Evolutionary conservation across 805 yeast species (phyloP).

Genomic region (Sugiyamaella floridensis): DNA sequence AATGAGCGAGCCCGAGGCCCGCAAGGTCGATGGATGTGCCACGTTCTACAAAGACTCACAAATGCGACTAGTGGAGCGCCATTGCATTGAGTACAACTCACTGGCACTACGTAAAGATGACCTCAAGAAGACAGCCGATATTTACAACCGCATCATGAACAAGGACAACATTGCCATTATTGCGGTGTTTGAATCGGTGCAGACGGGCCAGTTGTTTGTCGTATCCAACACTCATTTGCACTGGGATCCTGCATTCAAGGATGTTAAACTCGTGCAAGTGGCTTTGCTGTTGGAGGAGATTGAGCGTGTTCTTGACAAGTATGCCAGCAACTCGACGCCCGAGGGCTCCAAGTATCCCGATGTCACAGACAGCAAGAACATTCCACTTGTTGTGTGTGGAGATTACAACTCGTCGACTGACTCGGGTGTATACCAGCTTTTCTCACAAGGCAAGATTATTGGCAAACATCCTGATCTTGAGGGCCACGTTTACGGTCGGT

Average conservation of each 20-base stretch:
- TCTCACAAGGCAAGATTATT: constrained; percentile 73
- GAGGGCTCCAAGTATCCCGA: constrained; percentile 31
- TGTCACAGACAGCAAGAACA: constrained; percentile 42
- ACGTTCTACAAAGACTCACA: constrained; percentile 67
- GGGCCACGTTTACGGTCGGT: constrained; percentile 83
- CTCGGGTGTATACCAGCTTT: constrained; percentile 87
- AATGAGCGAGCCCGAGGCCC: constrained; percentile 68
- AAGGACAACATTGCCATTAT: constrained; percentile 89
- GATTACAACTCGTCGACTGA: constrained; percentile 85
- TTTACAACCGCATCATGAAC: constrained; percentile 91
- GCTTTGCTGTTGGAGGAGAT: constrained; percentile 87
- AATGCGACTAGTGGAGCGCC: constrained; percentile 65
- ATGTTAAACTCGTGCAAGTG: constrained; percentile 92
- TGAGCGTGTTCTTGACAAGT: constrained; percentile 54
- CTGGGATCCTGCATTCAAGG: constrained; percentile 96
- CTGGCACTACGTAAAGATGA: constrained; percentile 47
- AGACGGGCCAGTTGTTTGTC: constrained; percentile 64
- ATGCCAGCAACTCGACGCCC: constrained; percentile 25
- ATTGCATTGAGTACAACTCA: constrained; percentile 69
- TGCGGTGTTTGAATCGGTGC: constrained; percentile 62
- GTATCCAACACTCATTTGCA: constrained; percentile 91
- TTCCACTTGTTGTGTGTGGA: constrained; percentile 85
- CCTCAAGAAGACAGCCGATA: constrained; percentile 87
- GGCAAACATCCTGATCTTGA: constrained; percentile 67
- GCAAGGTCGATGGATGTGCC: constrained; percentile 98